Base-by-base conservation (phyloP, 176 grass and related monocot species). In the Cymbopogon citratus region DNA sequence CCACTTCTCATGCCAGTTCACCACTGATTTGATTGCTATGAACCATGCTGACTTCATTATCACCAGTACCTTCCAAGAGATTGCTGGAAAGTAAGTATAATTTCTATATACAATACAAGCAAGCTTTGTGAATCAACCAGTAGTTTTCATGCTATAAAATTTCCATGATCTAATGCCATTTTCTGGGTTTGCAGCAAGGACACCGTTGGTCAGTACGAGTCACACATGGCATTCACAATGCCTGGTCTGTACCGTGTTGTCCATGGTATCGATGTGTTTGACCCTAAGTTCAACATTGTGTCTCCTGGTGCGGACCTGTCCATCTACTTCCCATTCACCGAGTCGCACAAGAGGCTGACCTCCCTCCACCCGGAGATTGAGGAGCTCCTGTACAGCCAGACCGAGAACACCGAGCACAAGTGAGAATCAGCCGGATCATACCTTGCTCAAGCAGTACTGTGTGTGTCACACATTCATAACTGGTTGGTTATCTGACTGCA, bases 1-100 rank as follows among this genome's bases (percentile, higher is more conserved):
- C 76, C 95, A 98, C 76, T 98, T 98, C 88, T 98, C 95, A 18
- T 98, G 95, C 88, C 95, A 98, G 46, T 98, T 93, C 84, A 98
- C 95, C 0, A 89, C 95, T 26, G 95, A 98, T 75, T 78, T 98
- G 81, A 93, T 98, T 23, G 95, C 92, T 0, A 98, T 98, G 95
- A 98, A 98, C 76, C 95, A 98, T 41, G 90, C 95, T 1, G 95
- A 98, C 74, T 94, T 98, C 88, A 98, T 98, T 75, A 94, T 98
- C 75, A 98, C 95, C 48, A 94, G 92, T 77, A 98, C 95, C 27
- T 98, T 94, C 88, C 95, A 98, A 78, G 95, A 98, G 81, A 98
- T 98, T 73, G 92, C 95, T n/a, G 95, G 95, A 92, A 98, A 94
- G 95, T 71, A 92, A 40, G 9, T 5, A 38, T 5, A 40, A 8